phyloP scores from a whole-genome alignment of 352 stramenopile species.

The Phytopythium mirpurense region DNA sequence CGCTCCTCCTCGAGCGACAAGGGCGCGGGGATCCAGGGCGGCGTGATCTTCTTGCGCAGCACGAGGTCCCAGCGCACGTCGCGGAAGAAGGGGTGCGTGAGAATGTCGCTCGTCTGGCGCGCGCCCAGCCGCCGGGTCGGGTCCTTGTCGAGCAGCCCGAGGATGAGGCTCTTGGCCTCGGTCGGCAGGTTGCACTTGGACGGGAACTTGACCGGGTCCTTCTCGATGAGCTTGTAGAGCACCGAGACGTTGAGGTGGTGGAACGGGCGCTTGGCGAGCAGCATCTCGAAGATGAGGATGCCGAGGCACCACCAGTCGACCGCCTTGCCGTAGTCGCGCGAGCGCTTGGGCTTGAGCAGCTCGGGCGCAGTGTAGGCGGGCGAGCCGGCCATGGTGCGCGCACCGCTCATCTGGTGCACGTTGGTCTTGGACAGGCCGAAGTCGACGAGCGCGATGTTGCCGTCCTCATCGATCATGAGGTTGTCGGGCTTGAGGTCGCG shows the following conservation, averaged over 20 bases:
- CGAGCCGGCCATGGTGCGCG: slow-evolving; percentile 82
- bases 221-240: slow-evolving; percentile 90
- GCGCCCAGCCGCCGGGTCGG: slow-evolving; percentile 76
- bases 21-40: slow-evolving; percentile 65
- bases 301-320: slow-evolving; percentile 88
- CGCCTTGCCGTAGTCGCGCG: slow-evolving; percentile 82
- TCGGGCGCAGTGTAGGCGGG: slow-evolving; percentile 80
- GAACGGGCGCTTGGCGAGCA: slow-evolving; percentile 88
- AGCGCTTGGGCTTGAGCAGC: slow-evolving; percentile 78
- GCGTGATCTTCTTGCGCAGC: slow-evolving; percentile 72
- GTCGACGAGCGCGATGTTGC: slow-evolving; percentile 93
- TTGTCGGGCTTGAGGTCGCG: slow-evolving; percentile 96
- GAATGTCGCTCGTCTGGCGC: slow-evolving; percentile 76
- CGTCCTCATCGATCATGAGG: slow-evolving; percentile 92
- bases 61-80: slow-evolving; percentile 79
- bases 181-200: slow-evolving; percentile 59
- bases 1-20: slow-evolving; percentile 71
- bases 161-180: slow-evolving; percentile 68
- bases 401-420: slow-evolving; percentile 77
- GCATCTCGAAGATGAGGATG: slow-evolving; percentile 91
- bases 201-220: slow-evolving; percentile 84
- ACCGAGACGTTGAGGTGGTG: slow-evolving; percentile 89
- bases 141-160: slow-evolving; percentile 80
- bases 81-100: slow-evolving; percentile 82
- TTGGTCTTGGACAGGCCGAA: slow-evolving; percentile 94